Percentiles rank a stretch among this genome's conserved stretches.
phyloP scores from a whole-genome alignment of 2,329 filamentous ascomycete species.

The Aureobasidium vineae region DNA sequence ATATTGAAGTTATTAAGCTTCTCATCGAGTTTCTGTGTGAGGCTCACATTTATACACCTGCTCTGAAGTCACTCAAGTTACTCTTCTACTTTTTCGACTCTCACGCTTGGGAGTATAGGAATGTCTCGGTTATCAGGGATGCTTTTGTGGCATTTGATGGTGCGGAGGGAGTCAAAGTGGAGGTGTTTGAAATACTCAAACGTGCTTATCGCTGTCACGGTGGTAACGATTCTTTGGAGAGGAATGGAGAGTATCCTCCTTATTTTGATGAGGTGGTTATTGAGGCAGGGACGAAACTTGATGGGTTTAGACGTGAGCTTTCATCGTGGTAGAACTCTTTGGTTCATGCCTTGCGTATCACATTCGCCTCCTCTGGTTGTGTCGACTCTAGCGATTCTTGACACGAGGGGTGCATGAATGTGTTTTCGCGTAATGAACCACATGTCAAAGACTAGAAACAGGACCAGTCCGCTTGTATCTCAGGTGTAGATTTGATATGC shows the following conservation, averaged over 20 bases:
- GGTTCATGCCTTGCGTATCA: too few species aligned
- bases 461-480: too few species aligned
- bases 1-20: background rate
- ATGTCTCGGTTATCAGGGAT: background rate
- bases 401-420: too few species aligned
- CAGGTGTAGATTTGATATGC: too few species aligned
- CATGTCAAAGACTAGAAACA: too few species aligned
- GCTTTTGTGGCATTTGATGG: background rate
- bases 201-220: background rate
- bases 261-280: background rate
- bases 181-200: background rate
- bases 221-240: background rate
- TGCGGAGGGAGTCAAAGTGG: background rate
- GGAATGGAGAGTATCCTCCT: background rate
- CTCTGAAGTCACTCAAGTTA: background rate
- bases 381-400: too few species aligned
- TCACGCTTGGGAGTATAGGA: background rate
- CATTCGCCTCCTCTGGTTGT: too few species aligned
- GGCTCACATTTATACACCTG: background rate
- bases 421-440: too few species aligned
- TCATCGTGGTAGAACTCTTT: too few species aligned
- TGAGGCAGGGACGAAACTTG: too few species aligned
- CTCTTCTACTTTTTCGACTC: background rate
- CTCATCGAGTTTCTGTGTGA: background rate
- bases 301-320: too few species aligned